phyloP scores from a whole-genome alignment of 1,284 basidiomycete genomes.

The Malassezia dermatis region DNA sequence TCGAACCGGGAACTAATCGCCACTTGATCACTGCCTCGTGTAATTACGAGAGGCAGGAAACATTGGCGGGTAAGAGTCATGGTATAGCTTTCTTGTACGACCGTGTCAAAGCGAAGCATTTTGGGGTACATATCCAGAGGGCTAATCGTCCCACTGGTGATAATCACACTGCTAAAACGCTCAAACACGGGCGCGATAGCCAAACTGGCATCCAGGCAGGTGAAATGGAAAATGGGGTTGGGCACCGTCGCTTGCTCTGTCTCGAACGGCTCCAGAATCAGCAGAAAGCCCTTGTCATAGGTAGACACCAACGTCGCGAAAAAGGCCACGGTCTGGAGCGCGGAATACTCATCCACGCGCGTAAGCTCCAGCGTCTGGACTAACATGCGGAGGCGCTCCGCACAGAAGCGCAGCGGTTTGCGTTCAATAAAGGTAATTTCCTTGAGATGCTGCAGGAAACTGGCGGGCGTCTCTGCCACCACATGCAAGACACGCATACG shows the following conservation, averaged over 20 bases:
- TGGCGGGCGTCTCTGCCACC: slow-evolving; percentile 97
- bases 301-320: slow-evolving; percentile 96
- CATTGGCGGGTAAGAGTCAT: slow-evolving; percentile 97
- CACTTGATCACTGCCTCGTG: slow-evolving; percentile 93
- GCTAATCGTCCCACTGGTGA: slow-evolving; percentile 96
- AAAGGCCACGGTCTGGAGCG: slow-evolving; percentile 86
- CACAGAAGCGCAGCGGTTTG: slow-evolving; percentile 89
- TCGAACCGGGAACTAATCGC: slow-evolving; percentile 98
- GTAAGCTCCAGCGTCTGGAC: slow-evolving; percentile 84
- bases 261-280: slow-evolving; percentile 96
- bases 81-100: slow-evolving; percentile 90
- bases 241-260: slow-evolving; percentile 97
- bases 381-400: slow-evolving; percentile 85
- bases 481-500: slow-evolving; percentile 97
- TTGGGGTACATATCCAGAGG: slow-evolving; percentile 99
- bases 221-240: slow-evolving; percentile 97
- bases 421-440: slow-evolving; percentile 98
- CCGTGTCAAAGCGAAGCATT: slow-evolving; percentile 95
- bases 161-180: slow-evolving; percentile 93
- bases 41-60: slow-evolving; percentile 96
- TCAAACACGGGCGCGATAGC: slow-evolving; percentile 98
- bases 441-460: slow-evolving; percentile 94
- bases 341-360: slow-evolving; percentile 78
- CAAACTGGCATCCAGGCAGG: slow-evolving; percentile 90
- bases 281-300: slow-evolving; percentile 94